A percentile compares a stretch with the other conserved stretches of the same genome.
Conservation (phyloP, 768 basidiomycete species). For the Saitozyma sp. region DNA sequence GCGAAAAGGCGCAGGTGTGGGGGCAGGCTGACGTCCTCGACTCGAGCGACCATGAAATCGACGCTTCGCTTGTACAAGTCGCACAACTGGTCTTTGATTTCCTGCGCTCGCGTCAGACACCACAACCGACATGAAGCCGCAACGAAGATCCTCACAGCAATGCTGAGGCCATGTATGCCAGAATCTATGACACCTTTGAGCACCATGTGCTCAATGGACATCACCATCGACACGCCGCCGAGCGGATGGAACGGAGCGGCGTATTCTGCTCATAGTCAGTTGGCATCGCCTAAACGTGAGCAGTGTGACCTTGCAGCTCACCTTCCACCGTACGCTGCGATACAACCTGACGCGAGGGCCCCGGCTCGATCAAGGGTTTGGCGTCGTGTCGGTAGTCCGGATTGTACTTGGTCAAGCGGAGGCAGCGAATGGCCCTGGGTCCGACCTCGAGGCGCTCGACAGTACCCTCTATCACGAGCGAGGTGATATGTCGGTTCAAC, state of each 20-base stretch:
- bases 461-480: slow-evolving; percentile 26
- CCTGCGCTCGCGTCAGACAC: slow-evolving; percentile 9
- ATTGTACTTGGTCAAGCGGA: slow-evolving; percentile 41
- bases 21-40: slow-evolving; percentile 58
- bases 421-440: slow-evolving; percentile 18
- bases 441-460: slow-evolving; percentile 36
- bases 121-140: neutral
- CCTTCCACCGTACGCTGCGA: neutral
- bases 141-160: neutral
- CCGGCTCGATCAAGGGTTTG: neutral
- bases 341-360: neutral
- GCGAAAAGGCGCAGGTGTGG: slow-evolving; percentile 71
- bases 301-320: no score
- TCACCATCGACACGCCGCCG: slow-evolving; percentile 15
- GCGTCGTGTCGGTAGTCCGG: slow-evolving; percentile 14
- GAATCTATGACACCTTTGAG: slow-evolving; percentile 20
- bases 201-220: slow-evolving; percentile 24
- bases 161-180: slow-evolving; percentile 1
- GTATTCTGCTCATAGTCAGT: slow-evolving; percentile 1
- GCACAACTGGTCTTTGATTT: slow-evolving; percentile 21
- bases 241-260: slow-evolving; percentile 11
- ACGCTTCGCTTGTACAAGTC: slow-evolving; percentile 26
- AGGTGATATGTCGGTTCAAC: slow-evolving; percentile 20
- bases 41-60: slow-evolving; percentile 30
- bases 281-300: no score